Conservation (phyloP, 1,284 basidiomycete species). For the Rhodofomes roseus region DNA sequence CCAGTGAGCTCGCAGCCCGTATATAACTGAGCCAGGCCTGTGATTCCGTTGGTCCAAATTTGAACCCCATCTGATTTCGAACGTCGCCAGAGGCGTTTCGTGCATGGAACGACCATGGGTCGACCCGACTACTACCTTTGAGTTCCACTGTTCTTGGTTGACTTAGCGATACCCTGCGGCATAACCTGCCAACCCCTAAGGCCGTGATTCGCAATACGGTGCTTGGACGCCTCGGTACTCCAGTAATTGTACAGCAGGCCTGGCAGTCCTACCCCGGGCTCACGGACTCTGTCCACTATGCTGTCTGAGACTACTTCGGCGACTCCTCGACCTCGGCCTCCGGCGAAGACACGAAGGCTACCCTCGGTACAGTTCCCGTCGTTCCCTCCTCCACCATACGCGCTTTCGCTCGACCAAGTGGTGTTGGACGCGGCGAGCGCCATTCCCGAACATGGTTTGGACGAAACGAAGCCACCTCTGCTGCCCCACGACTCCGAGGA, state of each 20-base stretch:
- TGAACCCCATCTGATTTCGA: not conserved
- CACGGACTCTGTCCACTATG: too few relatives aligned
- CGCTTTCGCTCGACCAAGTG: slow-evolving; percentile 27
- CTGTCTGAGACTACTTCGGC: slow-evolving; percentile 39
- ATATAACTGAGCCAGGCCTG: not conserved
- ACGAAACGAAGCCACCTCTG: slow-evolving; percentile 13
- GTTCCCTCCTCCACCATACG: slow-evolving; percentile 56
- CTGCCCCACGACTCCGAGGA: slow-evolving; percentile 30
- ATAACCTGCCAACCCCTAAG: not conserved
- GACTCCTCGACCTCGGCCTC: slow-evolving; percentile 55
- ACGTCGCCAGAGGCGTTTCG: too few relatives aligned
- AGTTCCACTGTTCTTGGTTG: not conserved
- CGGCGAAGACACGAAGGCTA: slow-evolving; percentile 50
- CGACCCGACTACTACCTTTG: not conserved
- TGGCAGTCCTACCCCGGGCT: too few relatives aligned
- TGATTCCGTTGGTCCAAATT: not conserved
- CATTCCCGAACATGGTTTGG: slow-evolving; percentile 17
- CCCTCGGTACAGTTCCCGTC: slow-evolving; percentile 33
- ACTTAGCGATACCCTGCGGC: not conserved
- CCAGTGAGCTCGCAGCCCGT: too few relatives aligned
- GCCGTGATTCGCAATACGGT: too few relatives aligned
- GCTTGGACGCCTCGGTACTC: too few relatives aligned
- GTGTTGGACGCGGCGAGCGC: slow-evolving; percentile 36
- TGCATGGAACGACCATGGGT: not conserved
- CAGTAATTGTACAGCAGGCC: too few relatives aligned